Conservation (phyloP, 2,329 filamentous ascomycete genomes). For the Pestalotiopsis fici region DNA sequence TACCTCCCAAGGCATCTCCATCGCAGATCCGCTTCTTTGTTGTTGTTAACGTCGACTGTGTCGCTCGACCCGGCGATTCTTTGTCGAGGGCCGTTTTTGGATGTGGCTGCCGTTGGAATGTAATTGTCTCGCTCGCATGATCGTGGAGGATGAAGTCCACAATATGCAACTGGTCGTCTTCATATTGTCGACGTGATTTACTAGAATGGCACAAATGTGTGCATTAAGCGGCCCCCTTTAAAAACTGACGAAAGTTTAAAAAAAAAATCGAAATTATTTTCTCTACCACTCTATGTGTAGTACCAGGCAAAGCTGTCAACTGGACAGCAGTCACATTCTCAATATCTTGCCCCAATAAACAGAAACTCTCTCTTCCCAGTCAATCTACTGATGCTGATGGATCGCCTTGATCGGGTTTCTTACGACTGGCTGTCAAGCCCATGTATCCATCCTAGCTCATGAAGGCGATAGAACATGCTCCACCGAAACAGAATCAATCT, state of each 20-base stretch:
- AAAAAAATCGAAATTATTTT: neutral
- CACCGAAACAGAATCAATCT: neutral
- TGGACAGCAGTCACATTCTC: neutral
- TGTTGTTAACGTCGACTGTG: neutral
- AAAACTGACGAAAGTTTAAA: neutral
- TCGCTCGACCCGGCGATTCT: neutral
- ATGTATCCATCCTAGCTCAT: neutral
- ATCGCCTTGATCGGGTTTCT: neutral
- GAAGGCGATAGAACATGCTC: neutral
- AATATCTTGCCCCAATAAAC: neutral
- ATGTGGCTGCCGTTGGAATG: neutral
- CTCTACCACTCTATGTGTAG: conserved; percentile 2
- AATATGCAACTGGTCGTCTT: neutral
- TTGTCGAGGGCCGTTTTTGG: neutral
- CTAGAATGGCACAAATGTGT: neutral
- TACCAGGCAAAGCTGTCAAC: neutral
- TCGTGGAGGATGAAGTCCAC: neutral
- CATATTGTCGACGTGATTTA: neutral
- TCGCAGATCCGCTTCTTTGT: neutral
- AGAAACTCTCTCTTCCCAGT: neutral
- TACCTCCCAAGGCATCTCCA: neutral
- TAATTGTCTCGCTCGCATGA: neutral
- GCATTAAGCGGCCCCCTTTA: neutral
- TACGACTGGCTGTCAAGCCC: neutral
- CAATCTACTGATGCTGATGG: neutral